Conservation (phyloP, 2,329 filamentous ascomycete genomes). For the Dactylellina leptospora region DNA sequence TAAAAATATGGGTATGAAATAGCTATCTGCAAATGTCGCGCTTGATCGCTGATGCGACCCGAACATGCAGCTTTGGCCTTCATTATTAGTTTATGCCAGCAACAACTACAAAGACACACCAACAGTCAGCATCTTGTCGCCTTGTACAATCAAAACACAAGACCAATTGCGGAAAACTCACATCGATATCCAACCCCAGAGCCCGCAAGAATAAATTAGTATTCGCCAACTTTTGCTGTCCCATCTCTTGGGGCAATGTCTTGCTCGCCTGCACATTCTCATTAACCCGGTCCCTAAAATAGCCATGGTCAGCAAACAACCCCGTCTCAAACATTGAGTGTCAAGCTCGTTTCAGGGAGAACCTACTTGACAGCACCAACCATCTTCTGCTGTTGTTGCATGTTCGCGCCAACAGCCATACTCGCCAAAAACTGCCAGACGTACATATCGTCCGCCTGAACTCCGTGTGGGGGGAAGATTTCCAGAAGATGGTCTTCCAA, state of each 20-base stretch:
- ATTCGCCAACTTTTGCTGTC: constrained; percentile 81
- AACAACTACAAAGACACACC: constrained; percentile 13
- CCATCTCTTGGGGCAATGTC: constrained; percentile 86
- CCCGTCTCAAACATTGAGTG: not conserved
- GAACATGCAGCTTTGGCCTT: not conserved
- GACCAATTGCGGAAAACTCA: constrained; percentile 17
- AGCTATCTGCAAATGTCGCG: constrained; percentile 1
- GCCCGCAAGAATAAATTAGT: constrained; percentile 99
- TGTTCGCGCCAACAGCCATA: constrained; percentile 89
- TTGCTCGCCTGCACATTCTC: constrained; percentile 90
- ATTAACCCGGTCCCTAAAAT: constrained; percentile 81
- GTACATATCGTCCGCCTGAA: constrained; percentile 89
- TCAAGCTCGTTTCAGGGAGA: too few relatives aligned
- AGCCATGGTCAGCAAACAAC: constrained; percentile 1
- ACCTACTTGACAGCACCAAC: constrained; percentile 88
- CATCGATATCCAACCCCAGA: constrained; percentile 95
- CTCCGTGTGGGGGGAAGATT: constrained; percentile 91
- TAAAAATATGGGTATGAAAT: constrained; percentile 54
- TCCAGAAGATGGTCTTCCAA: constrained; percentile 83
- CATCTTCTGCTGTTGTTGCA: constrained; percentile 92
- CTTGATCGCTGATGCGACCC: not conserved
- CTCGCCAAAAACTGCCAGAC: constrained; percentile 98
- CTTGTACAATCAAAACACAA: not conserved
- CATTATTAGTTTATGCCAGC: constrained; percentile 5
- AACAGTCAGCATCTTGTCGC: not conserved